Evolutionary conservation across 2,329 filamentous ascomycete genomes (phyloP).

Genomic region (Fusarium duplospermum): DNA sequence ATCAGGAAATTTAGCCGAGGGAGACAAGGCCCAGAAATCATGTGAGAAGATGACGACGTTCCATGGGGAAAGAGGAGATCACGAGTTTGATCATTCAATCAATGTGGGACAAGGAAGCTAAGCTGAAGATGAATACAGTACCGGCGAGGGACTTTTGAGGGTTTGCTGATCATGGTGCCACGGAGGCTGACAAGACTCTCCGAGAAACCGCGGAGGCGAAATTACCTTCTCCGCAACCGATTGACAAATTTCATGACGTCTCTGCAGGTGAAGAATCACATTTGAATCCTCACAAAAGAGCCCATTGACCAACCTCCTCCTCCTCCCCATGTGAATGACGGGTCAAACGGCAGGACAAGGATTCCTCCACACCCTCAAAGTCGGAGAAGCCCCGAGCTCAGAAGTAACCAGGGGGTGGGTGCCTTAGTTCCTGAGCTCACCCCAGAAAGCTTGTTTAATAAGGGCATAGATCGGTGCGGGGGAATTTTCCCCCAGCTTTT

Average conservation of each 20-base stretch:
- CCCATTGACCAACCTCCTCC: neutral
- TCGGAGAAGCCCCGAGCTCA: conserved; percentile 7
- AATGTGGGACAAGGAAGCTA: conserved; percentile 2
- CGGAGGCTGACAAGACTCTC: neutral
- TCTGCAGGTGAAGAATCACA: neutral
- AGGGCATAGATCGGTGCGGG: conserved; percentile 21
- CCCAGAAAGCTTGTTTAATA: conserved; percentile 29
- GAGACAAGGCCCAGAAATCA: conserved; percentile 10
- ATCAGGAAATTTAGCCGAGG: conserved; percentile 24
- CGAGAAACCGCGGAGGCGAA: neutral
- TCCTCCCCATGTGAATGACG: neutral
- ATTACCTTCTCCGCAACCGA: neutral
- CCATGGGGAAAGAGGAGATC: neutral
- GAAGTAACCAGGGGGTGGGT: too few species aligned
- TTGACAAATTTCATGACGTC: conserved; percentile 16
- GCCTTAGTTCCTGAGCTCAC: neutral
- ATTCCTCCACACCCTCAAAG: neutral
- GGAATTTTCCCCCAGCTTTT: neutral
- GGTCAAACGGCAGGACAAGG: neutral
- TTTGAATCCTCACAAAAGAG: conserved; percentile 9
- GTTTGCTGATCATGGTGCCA: neutral
- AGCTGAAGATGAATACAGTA: neutral
- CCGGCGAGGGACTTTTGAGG: conserved; percentile 23
- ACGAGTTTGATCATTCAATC: neutral
- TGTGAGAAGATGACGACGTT: conserved; percentile 25